Evolutionary conservation across 129 eudicot species (phyloP), one percentile per base, ranked within the genome.

Genomic region (Pittosporum tobira): DNA sequence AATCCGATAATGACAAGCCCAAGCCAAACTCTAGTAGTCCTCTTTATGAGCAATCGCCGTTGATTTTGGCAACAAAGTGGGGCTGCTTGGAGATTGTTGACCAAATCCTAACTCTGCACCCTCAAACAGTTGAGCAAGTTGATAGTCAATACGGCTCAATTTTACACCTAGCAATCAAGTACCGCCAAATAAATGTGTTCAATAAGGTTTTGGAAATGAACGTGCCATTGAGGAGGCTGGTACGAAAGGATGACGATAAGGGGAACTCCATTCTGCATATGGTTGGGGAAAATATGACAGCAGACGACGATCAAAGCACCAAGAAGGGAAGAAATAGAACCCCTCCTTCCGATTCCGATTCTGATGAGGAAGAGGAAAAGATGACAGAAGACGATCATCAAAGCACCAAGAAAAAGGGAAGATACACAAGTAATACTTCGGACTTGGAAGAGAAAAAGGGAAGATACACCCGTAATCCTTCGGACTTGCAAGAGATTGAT

Each of bases 191-290:
- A 1, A 12, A 53, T 13, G 36, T 73, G 31, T 42, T 61, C 14
- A 55, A 66, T 14, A 2, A 14, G 18, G 60, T 66, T 23, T 38
- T 18, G 45, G 36, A 46, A 13, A 61, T 60, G 73, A 54, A 29
- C 20, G 4, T 51, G 0, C 56, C 59, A 2, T 45, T 73, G 59
- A 53, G 19, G 60, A 29, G 72, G 53, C 65, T 73, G 19, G 34
- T 49, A 20, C 53, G 69, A 52, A 73, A 66, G 46, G 31, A 61
- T 19, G 69, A 52, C 27, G 53, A 59, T 13, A 9, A 66, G n/a
- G 73, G 73, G 11, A 30, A 66, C 50, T 51, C 78, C 0, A 20
- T 73, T 23, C 57, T 66, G 2, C 78, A 73, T 8, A 73, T 73
- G 78, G 64, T 66, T 24, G 66, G 78, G 4, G 7, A 30, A 30